Evolutionary conservation across 2,329 filamentous ascomycete genomes (phyloP).

Genomic region (Fusarium penzigii): DNA sequence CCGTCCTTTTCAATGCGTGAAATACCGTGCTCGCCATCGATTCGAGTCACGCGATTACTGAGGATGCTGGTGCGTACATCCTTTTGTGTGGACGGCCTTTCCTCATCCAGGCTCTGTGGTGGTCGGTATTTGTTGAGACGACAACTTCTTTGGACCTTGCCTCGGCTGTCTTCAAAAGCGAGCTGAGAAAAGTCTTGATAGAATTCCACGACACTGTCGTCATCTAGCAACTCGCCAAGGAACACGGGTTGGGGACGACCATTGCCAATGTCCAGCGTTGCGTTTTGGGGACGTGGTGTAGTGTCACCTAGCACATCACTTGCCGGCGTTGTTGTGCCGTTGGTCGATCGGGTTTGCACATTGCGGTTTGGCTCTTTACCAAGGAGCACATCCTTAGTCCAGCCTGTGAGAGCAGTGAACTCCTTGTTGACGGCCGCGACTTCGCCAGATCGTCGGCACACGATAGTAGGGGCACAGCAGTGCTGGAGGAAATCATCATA

Average conservation of each 20-base stretch:
- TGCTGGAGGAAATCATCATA: slow-evolving; percentile 91
- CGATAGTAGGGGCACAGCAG: slow-evolving; percentile 86
- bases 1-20: slow-evolving; percentile 82
- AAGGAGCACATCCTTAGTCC: slow-evolving; percentile 85
- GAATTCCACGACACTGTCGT: slow-evolving; percentile 90
- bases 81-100: slow-evolving; percentile 47
- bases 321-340: slow-evolving; percentile 38
- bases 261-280: slow-evolving; percentile 45
- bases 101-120: slow-evolving; percentile 56
- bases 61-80: slow-evolving; percentile 48
- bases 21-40: slow-evolving; percentile 76
- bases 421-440: slow-evolving; percentile 96
- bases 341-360: slow-evolving; percentile 62
- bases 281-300: slow-evolving; percentile 53
- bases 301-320: slow-evolving; percentile 38
- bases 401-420: slow-evolving; percentile 93
- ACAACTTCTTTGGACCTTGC: slow-evolving; percentile 79
- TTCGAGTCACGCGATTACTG: slow-evolving; percentile 61
- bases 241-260: slow-evolving; percentile 76
- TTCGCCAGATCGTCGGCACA: slow-evolving; percentile 89
- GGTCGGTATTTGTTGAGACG: slow-evolving; percentile 89
- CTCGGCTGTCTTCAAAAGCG: slow-evolving; percentile 87
- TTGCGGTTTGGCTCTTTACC: slow-evolving; percentile 88
- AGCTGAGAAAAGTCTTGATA: slow-evolving; percentile 94
- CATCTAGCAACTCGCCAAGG: slow-evolving; percentile 87